Percentiles rank a stretch among this genome's conserved stretches.
phyloP scores from a whole-genome alignment of 2,329 filamentous ascomycete genomes.

The Magnaporthiopsis incrustans region DNA sequence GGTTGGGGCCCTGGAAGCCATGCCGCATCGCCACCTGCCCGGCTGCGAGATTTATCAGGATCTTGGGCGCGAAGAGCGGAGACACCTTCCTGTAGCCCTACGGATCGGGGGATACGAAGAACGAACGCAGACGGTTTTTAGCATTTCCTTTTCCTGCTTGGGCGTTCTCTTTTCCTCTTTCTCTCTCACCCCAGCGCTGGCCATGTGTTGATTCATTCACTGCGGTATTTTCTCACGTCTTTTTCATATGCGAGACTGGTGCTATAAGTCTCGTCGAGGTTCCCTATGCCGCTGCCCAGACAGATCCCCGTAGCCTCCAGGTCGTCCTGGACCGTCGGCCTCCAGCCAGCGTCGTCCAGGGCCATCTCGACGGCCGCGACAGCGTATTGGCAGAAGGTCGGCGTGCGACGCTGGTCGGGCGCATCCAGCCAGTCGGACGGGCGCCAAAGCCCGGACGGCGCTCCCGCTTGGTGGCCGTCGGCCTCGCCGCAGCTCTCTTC shows the following conservation, averaged over 20 bases:
- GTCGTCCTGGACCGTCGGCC: slow-evolving; percentile 50
- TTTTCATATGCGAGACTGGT: slow-evolving; percentile 70
- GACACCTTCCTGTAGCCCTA: slow-evolving; percentile 91
- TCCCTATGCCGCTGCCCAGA: slow-evolving; percentile 91
- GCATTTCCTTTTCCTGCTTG: neutral
- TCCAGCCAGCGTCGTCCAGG: slow-evolving; percentile 73
- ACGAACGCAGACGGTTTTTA: neutral
- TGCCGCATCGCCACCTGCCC: slow-evolving; percentile 92
- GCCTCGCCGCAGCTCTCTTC: slow-evolving; percentile 22
- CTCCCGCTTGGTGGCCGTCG: slow-evolving; percentile 11
- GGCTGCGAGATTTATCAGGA: slow-evolving; percentile 90
- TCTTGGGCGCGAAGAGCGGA: slow-evolving; percentile 83
- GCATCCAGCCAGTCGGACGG: slow-evolving; percentile 45
- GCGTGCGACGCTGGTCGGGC: slow-evolving; percentile 66
- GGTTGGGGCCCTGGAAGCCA: slow-evolving; percentile 85
- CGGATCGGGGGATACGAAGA: neutral
- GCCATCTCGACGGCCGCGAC: slow-evolving; percentile 83
- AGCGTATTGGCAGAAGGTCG: slow-evolving; percentile 87
- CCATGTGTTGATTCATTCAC: neutral
- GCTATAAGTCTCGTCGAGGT: slow-evolving; percentile 81
- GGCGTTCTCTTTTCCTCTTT: neutral
- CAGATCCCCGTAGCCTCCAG: slow-evolving; percentile 80
- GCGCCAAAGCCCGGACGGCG: slow-evolving; percentile 35
- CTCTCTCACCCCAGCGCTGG: neutral
- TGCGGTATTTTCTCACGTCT: slow-evolving; percentile 44